phyloP scores from a whole-genome alignment of 106 monocot genomes.

The Apostasia shenzhenica region DNA sequence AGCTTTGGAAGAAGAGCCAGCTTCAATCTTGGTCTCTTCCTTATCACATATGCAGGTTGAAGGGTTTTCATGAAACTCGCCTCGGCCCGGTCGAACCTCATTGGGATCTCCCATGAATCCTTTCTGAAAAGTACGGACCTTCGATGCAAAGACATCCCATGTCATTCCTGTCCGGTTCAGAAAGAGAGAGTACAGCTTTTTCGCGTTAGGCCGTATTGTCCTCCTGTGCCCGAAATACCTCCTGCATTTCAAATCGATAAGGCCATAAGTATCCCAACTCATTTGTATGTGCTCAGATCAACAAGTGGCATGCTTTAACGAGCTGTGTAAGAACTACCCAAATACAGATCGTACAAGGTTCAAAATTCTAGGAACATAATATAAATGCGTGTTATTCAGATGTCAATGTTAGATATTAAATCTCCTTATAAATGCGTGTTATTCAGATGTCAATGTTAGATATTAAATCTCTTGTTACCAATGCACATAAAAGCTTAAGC shows the following conservation, averaged over 20 bases:
- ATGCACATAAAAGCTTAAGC: too few species aligned
- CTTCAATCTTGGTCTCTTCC: not conserved
- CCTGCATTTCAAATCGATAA: constrained; percentile 23
- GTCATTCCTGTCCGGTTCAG: constrained; percentile 43
- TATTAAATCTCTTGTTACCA: too few species aligned
- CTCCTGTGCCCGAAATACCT: constrained; percentile 91
- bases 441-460: too few species aligned
- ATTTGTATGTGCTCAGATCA: too few species aligned
- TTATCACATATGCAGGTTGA: constrained; percentile 45
- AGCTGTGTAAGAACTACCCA: not conserved
- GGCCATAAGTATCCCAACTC: not conserved
- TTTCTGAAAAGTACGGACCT: constrained; percentile 42
- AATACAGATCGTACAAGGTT: not conserved
- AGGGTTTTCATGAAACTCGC: constrained; percentile 94
- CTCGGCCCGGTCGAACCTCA: constrained; percentile 73
- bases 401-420: too few species aligned
- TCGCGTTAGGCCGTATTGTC: constrained; percentile 83
- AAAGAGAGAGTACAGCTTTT: constrained; percentile 69
- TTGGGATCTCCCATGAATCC: constrained; percentile 92
- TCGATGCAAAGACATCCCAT: constrained; percentile 66
- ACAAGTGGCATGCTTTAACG: not conserved
- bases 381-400: too few species aligned
- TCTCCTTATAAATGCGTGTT: too few species aligned
- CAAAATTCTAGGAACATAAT: not conserved
- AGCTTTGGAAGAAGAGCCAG: not conserved